Percentiles rank a stretch among this genome's conserved stretches.
phyloP scores from a whole-genome alignment of 2,329 filamentous ascomycete species.

The Fusarium sp. region DNA sequence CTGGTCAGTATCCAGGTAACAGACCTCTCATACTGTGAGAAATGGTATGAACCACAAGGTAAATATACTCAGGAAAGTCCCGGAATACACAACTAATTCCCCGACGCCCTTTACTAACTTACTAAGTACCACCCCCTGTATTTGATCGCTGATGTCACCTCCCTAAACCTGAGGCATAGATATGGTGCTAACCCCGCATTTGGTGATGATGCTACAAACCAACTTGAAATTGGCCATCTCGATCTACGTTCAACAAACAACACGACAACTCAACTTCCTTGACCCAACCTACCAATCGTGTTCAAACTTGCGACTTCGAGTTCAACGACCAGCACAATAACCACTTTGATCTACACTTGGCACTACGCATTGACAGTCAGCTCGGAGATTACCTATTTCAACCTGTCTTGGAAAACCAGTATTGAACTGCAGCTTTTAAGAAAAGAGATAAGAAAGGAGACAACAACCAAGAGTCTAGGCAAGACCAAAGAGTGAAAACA shows the following conservation, averaged over 20 bases:
- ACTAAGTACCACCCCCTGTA: not conserved
- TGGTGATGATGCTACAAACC: not conserved
- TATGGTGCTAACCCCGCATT: not conserved
- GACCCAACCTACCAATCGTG: not conserved
- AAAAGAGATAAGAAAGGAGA: not conserved
- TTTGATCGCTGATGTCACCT: not conserved
- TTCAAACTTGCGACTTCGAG: rapidly evolving
- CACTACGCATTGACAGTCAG: not conserved
- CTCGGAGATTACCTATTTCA: not conserved
- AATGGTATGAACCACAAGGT: too few species aligned
- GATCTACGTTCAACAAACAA: not conserved
- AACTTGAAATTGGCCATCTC: not conserved
- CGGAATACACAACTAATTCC: not conserved
- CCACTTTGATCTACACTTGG: not conserved
- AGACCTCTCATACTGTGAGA: not conserved
- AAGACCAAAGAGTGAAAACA: not conserved
- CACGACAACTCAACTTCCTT: not conserved
- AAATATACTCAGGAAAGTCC: not conserved
- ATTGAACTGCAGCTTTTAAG: not conserved
- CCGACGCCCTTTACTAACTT: not conserved
- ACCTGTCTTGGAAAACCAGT: not conserved
- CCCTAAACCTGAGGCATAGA: not conserved
- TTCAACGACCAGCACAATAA: not conserved
- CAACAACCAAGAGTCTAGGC: rapidly evolving
- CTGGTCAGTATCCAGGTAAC: not conserved